These are phyloP conservation scores for Parachaetomium inaequale DNA, from an alignment of 495 filamentous ascomycete species.

Conservation along the genomic window DNA sequence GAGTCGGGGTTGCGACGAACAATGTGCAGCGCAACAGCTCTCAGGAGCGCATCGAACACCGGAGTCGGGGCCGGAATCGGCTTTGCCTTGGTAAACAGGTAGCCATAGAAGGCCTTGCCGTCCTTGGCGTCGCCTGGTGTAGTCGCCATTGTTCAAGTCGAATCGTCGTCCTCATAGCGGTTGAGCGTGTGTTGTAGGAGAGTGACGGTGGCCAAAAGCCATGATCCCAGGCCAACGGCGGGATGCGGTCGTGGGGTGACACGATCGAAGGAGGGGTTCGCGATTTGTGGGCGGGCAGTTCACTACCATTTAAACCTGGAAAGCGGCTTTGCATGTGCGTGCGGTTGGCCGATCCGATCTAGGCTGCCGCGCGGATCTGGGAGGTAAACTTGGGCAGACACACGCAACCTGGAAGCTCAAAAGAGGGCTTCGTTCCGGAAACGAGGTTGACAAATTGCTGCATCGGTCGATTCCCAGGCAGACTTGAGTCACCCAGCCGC, in stretches of 20 bases:
- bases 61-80: conserved; percentile 71
- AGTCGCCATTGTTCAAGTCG: conserved; percentile 24
- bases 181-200: background rate
- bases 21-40: conserved; percentile 75
- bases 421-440: background rate
- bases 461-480: conserved; percentile 13
- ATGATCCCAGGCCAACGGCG: conserved; percentile 2
- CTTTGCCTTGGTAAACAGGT: conserved; percentile 63
- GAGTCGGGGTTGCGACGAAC: conserved; percentile 50
- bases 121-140: conserved; percentile 22
- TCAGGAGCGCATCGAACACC: conserved; percentile 70
- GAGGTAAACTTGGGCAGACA: background rate
- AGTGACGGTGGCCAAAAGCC: conserved; percentile 6
- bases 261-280: conserved; percentile 13
- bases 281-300: background rate
- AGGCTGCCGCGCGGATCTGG: conserved; percentile 13
- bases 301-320: conserved; percentile 5
- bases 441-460: background rate
- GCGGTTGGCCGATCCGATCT: conserved; percentile 1
- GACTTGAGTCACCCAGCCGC: conserved; percentile 5
- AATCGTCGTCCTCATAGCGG: conserved; percentile 6
- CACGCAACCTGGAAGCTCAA: background rate
- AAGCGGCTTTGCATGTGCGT: background rate
- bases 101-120: conserved; percentile 65
- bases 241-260: conserved; percentile 6